phyloP scores from a whole-genome alignment of 345 rosid species.

The Hirschfeldia incana region DNA sequence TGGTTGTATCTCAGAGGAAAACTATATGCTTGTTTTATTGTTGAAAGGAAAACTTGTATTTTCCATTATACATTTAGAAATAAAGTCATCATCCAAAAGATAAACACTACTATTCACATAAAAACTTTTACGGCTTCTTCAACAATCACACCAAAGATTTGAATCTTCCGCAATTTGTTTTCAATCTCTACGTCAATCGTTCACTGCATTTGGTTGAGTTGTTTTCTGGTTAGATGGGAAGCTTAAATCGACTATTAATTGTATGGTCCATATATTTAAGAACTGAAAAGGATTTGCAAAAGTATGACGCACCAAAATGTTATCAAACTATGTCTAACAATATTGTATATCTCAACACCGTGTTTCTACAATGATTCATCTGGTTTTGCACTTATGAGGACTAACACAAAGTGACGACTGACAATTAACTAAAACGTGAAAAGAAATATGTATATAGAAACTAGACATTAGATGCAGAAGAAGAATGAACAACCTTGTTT shows the following conservation, averaged over 20 bases:
- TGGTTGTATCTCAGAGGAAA: conserved; percentile 8
- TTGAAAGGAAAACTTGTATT: background rate
- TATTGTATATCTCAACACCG: background rate
- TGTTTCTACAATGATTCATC: conserved; percentile 32
- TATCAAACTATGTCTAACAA: conserved; percentile 8
- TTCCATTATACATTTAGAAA: background rate
- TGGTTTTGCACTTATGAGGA: conserved; percentile 13
- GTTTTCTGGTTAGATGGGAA: conserved; percentile 24
- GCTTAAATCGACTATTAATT: conserved; percentile 22
- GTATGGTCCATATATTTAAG: conserved; percentile 10
- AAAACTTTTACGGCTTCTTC: background rate
- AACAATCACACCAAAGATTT: background rate
- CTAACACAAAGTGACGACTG: conserved; percentile 23
- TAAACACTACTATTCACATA: background rate
- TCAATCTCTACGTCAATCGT: background rate
- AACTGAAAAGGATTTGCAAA: conserved; percentile 19
- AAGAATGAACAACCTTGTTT: conserved; percentile 89
- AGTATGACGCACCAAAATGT: conserved; percentile 12
- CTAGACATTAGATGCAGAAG: conserved; percentile 51
- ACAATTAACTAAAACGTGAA: background rate
- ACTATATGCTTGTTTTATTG: background rate
- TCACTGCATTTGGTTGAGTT: conserved; percentile 9
- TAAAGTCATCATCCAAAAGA: background rate
- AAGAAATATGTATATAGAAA: background rate
- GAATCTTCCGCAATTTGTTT: background rate